A percentile compares a stretch with the other conserved stretches of the same genome.
These are phyloP conservation scores for Tarenaya hassleriana DNA, from an alignment of 345 rosid genomes.

Conservation along the genomic window DNA sequence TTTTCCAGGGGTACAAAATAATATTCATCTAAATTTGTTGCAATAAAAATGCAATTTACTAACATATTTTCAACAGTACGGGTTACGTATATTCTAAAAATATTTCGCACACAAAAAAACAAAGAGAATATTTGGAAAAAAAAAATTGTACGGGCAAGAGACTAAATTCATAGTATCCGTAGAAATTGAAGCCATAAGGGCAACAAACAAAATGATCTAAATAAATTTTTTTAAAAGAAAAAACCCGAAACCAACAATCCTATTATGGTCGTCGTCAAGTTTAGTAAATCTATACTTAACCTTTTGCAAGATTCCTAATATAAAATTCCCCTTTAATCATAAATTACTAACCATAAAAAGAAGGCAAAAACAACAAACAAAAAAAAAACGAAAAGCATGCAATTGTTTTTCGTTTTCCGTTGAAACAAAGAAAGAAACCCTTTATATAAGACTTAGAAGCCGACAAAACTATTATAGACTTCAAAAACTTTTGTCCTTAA, in stretches of 20 bases:
- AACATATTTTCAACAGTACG: no score
- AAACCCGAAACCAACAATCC: not conserved
- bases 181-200: no score
- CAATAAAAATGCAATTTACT: no score
- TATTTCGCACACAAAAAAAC: no score
- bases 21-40: no score
- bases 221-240: not conserved
- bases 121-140: no score
- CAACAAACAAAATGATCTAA: not conserved
- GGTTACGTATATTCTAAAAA: no score
- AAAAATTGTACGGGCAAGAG: no score
- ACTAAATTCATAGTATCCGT: no score
- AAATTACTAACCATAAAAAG: slow-evolving; percentile 7
- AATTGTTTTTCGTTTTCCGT: slow-evolving; percentile 31
- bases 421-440: slow-evolving; percentile 13
- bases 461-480: not conserved
- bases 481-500: not conserved
- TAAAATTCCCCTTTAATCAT: slow-evolving; percentile 8
- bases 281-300: slow-evolving; percentile 34
- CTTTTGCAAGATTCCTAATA: slow-evolving; percentile 17
- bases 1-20: no score
- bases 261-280: slow-evolving; percentile 21
- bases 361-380: not conserved
- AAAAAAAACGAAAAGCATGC: slow-evolving; percentile 34
- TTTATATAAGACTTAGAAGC: not conserved